These are phyloP conservation scores for Marsdenia floribunda DNA, from an alignment of 257 asterid genomes.

Conservation along the genomic window DNA sequence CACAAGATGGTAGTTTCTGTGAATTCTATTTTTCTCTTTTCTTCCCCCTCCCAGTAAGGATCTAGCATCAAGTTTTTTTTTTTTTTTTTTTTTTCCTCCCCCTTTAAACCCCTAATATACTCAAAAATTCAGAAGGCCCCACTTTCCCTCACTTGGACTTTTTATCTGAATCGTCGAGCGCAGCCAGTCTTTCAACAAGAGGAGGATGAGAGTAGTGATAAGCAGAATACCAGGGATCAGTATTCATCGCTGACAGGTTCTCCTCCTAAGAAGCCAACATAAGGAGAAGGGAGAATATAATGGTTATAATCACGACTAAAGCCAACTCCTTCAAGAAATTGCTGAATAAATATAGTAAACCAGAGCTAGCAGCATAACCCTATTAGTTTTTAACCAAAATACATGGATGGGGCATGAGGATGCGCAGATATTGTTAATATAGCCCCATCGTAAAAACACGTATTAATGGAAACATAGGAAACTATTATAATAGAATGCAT, in stretches of 20 bases:
- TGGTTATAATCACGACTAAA: neutral
- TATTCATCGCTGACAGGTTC: slow-evolving; percentile 85
- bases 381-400: neutral
- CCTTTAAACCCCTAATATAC: neutral
- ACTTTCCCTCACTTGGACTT: slow-evolving; percentile 48
- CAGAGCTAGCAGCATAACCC: neutral
- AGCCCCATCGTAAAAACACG: neutral
- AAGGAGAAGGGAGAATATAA: neutral
- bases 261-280: slow-evolving; percentile 57
- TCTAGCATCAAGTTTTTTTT: neutral
- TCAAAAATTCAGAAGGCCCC: neutral
- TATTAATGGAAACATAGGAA: neutral
- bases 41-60: neutral
- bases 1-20: neutral
- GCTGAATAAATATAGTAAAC: neutral
- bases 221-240: slow-evolving; percentile 96
- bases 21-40: neutral
- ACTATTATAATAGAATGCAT: neutral
- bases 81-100: too few relatives aligned
- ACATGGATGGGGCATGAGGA: neutral
- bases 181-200: slow-evolving; percentile 83
- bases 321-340: neutral
- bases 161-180: slow-evolving; percentile 67
- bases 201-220: slow-evolving; percentile 98
- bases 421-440: neutral